phyloP scores from a whole-genome alignment of 768 basidiomycete species.

The Sarcomyxa edulis region DNA sequence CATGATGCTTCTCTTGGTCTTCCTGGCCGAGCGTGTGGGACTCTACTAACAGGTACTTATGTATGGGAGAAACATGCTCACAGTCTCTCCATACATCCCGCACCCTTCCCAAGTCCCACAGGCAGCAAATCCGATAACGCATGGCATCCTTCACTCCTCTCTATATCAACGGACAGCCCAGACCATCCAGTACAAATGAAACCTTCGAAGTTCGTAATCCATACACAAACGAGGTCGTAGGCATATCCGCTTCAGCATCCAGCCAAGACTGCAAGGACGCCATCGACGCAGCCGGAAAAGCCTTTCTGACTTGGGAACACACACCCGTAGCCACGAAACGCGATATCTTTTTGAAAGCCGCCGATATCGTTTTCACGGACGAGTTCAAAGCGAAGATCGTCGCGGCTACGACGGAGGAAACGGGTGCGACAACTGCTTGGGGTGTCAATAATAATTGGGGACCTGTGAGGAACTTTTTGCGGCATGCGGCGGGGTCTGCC shows the following conservation, averaged over 20 bases:
- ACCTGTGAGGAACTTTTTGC: conserved; percentile 18
- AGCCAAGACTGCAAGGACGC: conserved; percentile 39
- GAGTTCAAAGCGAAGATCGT: conserved; percentile 31
- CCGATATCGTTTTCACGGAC: conserved; percentile 37
- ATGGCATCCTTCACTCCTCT: conserved; percentile 30
- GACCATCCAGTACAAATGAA: conserved; percentile 25
- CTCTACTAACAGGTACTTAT: too few species aligned
- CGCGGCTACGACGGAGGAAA: conserved; percentile 31
- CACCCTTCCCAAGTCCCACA: too few species aligned
- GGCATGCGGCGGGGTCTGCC: conserved; percentile 26
- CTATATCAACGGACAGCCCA: conserved; percentile 33
- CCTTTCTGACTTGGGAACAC: conserved; percentile 44
- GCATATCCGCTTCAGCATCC: conserved; percentile 39
- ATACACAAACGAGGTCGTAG: conserved; percentile 34
- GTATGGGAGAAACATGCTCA: too few species aligned
- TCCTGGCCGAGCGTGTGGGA: too few species aligned
- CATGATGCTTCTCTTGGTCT: too few species aligned
- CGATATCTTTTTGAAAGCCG: conserved; percentile 42
- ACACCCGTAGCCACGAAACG: conserved; percentile 29
- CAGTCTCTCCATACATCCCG: too few species aligned
- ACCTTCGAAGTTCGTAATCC: conserved; percentile 45
- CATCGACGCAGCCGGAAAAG: conserved; percentile 37
- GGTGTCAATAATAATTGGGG: conserved; percentile 18
- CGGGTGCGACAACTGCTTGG: conserved; percentile 18
- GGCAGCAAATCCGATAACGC: too few species aligned